These are phyloP conservation scores for Naganishia sp. DNA, from an alignment of 1,284 basidiomycete genomes.

Conservation along the genomic window DNA sequence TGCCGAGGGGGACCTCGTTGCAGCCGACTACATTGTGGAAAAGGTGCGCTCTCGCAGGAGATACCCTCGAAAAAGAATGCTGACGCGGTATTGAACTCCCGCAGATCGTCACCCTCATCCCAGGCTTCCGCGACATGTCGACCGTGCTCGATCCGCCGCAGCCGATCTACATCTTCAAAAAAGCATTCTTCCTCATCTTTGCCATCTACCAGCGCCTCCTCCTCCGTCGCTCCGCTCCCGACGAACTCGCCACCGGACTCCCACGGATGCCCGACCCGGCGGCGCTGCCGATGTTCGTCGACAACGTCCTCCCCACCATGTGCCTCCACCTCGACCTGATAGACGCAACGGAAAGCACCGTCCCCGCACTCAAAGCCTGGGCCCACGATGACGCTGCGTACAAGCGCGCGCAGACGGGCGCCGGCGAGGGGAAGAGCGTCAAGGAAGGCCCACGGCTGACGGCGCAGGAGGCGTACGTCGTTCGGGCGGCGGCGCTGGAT, in stretches of 20 bases:
- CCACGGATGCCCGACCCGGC: constrained; percentile 58
- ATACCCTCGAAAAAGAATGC: too few relatives aligned
- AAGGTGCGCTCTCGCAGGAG: constrained; percentile 4
- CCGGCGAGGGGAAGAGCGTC: constrained; percentile 47
- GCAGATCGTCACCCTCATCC: constrained; percentile 35
- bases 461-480: constrained; percentile 65
- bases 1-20: constrained; percentile 49
- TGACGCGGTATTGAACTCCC: not conserved
- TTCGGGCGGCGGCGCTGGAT: constrained; percentile 76
- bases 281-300: constrained; percentile 72
- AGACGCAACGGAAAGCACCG: constrained; percentile 59
- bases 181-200: constrained; percentile 78
- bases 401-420: not conserved
- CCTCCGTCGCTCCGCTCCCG: constrained; percentile 44
- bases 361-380: constrained; percentile 55
- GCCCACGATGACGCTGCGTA: constrained; percentile 1
- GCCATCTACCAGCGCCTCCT: constrained; percentile 64
- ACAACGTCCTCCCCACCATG: constrained; percentile 83
- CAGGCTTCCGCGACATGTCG: constrained; percentile 41
- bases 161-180: constrained; percentile 78
- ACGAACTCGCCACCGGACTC: not conserved
- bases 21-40: constrained; percentile 51
- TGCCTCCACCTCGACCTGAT: constrained; percentile 74
- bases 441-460: constrained; percentile 63
- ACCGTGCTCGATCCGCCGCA: constrained; percentile 2